These are phyloP conservation scores for Amanita jacksonii DNA, from an alignment of 768 basidiomycete species.

Conservation along the genomic window DNA sequence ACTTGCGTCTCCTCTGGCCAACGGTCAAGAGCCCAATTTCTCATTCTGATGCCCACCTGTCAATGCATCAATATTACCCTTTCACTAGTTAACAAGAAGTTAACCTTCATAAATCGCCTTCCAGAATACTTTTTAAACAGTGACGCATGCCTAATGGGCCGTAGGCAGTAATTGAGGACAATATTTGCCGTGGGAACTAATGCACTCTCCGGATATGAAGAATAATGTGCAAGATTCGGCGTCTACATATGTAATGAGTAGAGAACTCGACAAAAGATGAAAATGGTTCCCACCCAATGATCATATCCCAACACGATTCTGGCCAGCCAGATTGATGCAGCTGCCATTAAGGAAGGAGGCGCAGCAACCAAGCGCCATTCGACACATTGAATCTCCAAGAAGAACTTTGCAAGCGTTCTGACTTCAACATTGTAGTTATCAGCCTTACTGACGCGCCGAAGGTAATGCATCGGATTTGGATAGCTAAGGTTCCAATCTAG, in stretches of 20 bases:
- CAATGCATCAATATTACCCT: not conserved
- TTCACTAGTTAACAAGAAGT: not conserved
- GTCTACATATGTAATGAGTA: conserved; percentile 31
- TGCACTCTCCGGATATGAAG: conserved; percentile 80
- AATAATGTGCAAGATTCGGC: conserved; percentile 87
- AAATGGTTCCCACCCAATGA: conserved; percentile 68
- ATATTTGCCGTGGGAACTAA: conserved; percentile 83
- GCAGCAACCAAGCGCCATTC: conserved; percentile 80
- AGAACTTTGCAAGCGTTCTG: conserved; percentile 87
- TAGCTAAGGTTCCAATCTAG: conserved; percentile 89
- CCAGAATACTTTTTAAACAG: conserved; percentile 92
- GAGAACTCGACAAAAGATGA: not conserved
- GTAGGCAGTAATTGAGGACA: conserved; percentile 89
- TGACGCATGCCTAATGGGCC: conserved; percentile 69
- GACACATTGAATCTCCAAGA: conserved; percentile 84
- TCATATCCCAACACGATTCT: conserved; percentile 71
- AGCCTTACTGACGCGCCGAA: conserved; percentile 89
- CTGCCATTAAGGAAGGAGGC: conserved; percentile 81
- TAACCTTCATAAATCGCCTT: conserved; percentile 77
- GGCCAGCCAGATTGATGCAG: conserved; percentile 85
- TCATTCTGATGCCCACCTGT: conserved; percentile 75
- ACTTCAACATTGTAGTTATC: conserved; percentile 93
- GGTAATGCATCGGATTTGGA: conserved; percentile 91
- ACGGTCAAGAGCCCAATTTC: conserved; percentile 73
- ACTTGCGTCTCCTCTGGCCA: conserved; percentile 61